phyloP scores from a whole-genome alignment of 345 rosid genomes.

The Pistacia integerrima region DNA sequence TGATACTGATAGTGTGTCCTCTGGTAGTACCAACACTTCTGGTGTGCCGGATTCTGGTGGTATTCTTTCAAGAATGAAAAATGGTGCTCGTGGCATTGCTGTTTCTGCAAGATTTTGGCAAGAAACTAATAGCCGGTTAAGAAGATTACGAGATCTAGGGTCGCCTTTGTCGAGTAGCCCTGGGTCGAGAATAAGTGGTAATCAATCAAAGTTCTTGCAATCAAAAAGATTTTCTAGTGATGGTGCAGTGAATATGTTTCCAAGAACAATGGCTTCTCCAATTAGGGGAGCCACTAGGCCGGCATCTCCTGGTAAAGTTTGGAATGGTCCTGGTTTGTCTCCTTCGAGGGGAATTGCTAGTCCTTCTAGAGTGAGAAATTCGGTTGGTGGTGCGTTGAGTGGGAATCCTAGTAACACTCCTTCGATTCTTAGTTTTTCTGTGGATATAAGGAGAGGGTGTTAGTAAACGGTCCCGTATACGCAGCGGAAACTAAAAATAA shows the following conservation, averaged over 20 bases:
- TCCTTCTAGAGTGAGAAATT: conserved; percentile 69
- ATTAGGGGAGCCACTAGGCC: conserved; percentile 56
- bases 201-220: conserved; percentile 57
- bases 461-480: too few species aligned
- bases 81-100: conserved; percentile 42
- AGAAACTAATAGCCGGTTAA: conserved; percentile 85
- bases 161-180: conserved; percentile 69
- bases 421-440: conserved; percentile 86
- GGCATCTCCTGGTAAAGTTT: conserved; percentile 81
- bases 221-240: conserved; percentile 69
- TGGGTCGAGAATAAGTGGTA: conserved; percentile 46
- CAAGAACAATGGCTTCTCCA: conserved; percentile 69
- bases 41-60: conserved; percentile 74
- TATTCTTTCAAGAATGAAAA: conserved; percentile 53
- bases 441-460: conserved; percentile 84
- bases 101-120: conserved; percentile 92
- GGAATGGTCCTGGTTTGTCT: conserved; percentile 56
- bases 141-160: conserved; percentile 86
- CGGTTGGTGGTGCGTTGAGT: conserved; percentile 38
- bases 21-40: conserved; percentile 32
- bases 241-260: conserved; percentile 49
- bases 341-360: conserved; percentile 64
- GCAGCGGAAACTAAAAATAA: too few species aligned
- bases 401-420: conserved; percentile 49
- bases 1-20: conserved; percentile 21